phyloP scores from a whole-genome alignment of 805 yeast species.

The Pichia occidentalis region DNA sequence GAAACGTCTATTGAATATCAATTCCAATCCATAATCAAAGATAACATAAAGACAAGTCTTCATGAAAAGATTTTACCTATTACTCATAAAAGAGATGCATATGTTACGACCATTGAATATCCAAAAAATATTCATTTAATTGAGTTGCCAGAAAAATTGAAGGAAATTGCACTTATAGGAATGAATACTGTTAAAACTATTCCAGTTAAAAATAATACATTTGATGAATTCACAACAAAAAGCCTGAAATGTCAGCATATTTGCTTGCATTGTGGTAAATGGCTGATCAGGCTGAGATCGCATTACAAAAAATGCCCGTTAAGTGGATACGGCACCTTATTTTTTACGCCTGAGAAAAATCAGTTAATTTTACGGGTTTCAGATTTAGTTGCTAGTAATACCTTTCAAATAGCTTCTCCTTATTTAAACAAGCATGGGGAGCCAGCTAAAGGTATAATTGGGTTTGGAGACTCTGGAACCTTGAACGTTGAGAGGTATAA shows the following conservation, averaged over 20 bases:
- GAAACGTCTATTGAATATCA: constrained; percentile 16
- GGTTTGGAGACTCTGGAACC: constrained; percentile 49
- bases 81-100: constrained; percentile 7
- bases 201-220: constrained; percentile 8
- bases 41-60: background rate
- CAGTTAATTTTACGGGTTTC: constrained; percentile 13
- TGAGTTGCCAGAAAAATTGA: constrained; percentile 37
- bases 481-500: constrained; percentile 48
- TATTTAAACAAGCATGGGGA: constrained; percentile 74
- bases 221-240: constrained; percentile 1
- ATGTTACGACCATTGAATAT: constrained; percentile 31
- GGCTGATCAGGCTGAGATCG: constrained; percentile 9
- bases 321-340: constrained; percentile 19
- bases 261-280: constrained; percentile 25
- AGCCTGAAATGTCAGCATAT: constrained; percentile 6
- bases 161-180: constrained; percentile 9
- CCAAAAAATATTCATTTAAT: constrained; percentile 51
- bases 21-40: constrained; percentile 3
- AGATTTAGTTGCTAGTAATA: constrained; percentile 9
- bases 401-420: constrained; percentile 46
- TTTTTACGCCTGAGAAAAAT: constrained; percentile 26
- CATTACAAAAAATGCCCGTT: constrained; percentile 20
- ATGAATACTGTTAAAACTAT: background rate
- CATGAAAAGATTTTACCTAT: constrained; percentile 1
- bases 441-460: constrained; percentile 48